Base-by-base conservation (phyloP, 768 basidiomycete species). In the Cubamyces lactineus region DNA sequence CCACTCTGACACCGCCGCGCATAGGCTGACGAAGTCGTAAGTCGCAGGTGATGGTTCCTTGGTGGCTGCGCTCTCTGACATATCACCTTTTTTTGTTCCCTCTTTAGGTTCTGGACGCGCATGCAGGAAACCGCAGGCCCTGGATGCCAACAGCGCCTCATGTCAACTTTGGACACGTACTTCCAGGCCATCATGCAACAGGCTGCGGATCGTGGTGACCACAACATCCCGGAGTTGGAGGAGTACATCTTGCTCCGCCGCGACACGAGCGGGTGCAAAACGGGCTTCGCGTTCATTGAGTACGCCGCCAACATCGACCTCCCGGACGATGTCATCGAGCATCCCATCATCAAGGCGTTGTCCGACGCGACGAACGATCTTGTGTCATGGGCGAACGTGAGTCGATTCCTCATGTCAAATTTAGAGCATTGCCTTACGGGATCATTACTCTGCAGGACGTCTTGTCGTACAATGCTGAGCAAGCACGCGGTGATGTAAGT, bases 401-500 rank as follows among this genome's bases (percentile, higher is more conserved):
- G 68, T 69, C 53, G 17, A 43, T 30, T 65, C 34, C 62, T 30
- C 54, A 59, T 24, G 56, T 58, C 24, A 40, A 57, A 1, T 40
- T 19, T 19, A 34, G 23, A 24, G 43, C 59, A 51, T 49, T 24
- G 53, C 47, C 61, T 61, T 24, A 59, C 54, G 57, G 53, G 26
- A 62, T 26, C 13, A 41, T 54, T 28, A 34, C 45, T 6, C 17
- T 34, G 17, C 62, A 89, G 88, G 89, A 90, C 64, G 86, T 90
- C 39, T 86, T 87, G 70, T 91, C 88, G 0, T 91, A 87, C 73
- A 89, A 90, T 62, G 83, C 84, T 46, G 89, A 91, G 69, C 89
- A 90, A 72, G 82, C 87, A 2, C 82, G 84, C 15, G 82, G 81
- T 11, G 72, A 88, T 63, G 66, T 67, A 47, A 59, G 66, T 64